Evolutionary conservation across 257 asterid genomes (phyloP).

Genomic region (Mitragyna speciosa): DNA sequence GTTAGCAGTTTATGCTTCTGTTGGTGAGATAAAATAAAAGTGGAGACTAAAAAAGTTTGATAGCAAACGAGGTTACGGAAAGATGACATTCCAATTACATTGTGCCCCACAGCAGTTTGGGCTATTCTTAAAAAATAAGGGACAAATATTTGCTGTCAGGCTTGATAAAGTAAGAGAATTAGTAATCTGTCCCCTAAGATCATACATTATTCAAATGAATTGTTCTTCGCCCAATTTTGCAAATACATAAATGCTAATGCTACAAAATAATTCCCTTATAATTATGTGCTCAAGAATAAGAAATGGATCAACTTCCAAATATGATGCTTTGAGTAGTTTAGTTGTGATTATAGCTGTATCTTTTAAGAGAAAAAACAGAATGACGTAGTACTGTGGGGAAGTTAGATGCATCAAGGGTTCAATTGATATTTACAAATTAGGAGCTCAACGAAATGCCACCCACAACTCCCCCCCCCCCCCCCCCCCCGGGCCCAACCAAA

Average conservation of each 20-base stretch:
- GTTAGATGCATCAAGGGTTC: not conserved
- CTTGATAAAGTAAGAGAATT: conserved; percentile 38
- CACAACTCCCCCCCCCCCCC: too few relatives aligned
- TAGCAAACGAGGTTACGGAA: conserved; percentile 27
- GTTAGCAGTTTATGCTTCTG: conserved; percentile 37
- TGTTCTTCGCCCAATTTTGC: conserved; percentile 2
- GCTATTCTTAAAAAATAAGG: conserved; percentile 25
- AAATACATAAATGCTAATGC: conserved; percentile 9
- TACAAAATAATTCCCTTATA: not conserved
- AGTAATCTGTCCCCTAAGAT: conserved; percentile 29
- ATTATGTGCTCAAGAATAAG: not conserved
- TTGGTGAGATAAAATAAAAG: conserved; percentile 33
- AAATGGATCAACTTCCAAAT: conserved; percentile 1
- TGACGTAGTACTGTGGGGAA: not conserved
- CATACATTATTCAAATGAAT: conserved; percentile 7
- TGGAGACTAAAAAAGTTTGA: conserved; percentile 21
- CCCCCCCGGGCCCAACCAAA: too few relatives aligned
- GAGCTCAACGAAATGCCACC: not conserved
- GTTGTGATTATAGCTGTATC: not conserved
- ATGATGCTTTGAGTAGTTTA: conserved; percentile 13
- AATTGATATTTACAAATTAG: too few relatives aligned
- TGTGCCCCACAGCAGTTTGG: conserved; percentile 44
- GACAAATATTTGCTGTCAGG: conserved; percentile 56
- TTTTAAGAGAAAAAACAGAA: not conserved
- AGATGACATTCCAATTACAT: conserved; percentile 23